Percentiles rank a stretch among this genome's conserved stretches.
These are phyloP conservation scores for Phycomyces nitens DNA, from an alignment of 192 early-diverging fungal species.

Conservation along the genomic window DNA sequence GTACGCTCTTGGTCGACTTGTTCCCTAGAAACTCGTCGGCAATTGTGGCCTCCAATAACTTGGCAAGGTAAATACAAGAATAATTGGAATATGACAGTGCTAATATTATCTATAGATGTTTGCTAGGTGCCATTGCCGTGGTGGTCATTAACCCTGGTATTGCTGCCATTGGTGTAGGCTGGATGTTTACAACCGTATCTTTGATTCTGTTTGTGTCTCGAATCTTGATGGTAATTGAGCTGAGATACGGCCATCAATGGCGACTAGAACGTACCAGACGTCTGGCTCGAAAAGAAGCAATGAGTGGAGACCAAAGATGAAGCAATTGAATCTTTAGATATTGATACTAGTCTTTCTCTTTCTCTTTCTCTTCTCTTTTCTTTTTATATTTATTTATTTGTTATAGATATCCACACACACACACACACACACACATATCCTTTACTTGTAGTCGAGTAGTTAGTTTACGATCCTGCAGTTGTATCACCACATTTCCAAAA, in stretches of 20 bases:
- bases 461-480: too few species aligned
- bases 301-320: not conserved
- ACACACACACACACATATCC: too few species aligned
- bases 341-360: not conserved
- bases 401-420: too few species aligned
- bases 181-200: slow-evolving; percentile 27
- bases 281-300: not conserved
- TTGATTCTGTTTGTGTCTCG: slow-evolving; percentile 15
- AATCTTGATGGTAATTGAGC: slow-evolving; percentile 14
- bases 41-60: slow-evolving; percentile 30
- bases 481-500: too few species aligned
- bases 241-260: slow-evolving; percentile 25
- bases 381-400: too few species aligned
- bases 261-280: slow-evolving; percentile 9
- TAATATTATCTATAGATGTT: slow-evolving; percentile 24
- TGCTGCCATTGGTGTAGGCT: slow-evolving; percentile 24
- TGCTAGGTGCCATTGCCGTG: slow-evolving; percentile 27
- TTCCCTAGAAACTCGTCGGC: slow-evolving; percentile 26
- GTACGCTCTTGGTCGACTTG: slow-evolving; percentile 28
- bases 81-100: too few species aligned
- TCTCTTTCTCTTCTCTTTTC: not conserved
- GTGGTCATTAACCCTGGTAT: slow-evolving; percentile 27
- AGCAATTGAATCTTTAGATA: too few species aligned
- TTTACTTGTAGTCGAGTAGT: too few species aligned
- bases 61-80: slow-evolving; percentile 11